Conservation (phyloP, 805 yeast species). For the Soucietia sequanensis region DNA sequence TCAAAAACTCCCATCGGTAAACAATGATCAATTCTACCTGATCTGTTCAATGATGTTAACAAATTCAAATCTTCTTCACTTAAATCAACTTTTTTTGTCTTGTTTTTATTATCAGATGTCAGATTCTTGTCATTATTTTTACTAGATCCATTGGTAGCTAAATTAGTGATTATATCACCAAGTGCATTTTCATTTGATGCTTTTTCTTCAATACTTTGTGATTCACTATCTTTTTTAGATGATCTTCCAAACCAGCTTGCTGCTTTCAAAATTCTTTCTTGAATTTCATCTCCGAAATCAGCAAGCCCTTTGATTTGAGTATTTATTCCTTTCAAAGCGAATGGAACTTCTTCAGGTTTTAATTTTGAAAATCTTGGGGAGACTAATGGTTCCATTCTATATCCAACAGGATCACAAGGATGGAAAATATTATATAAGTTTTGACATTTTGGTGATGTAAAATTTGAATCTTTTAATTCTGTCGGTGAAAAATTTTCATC, state of each 20-base stretch:
- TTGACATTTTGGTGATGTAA: slow-evolving; percentile 53
- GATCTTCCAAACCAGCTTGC: slow-evolving; percentile 30
- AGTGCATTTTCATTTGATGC: slow-evolving; percentile 35
- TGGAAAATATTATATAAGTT: slow-evolving; percentile 83
- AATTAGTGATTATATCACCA: slow-evolving; percentile 37
- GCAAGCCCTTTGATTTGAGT: slow-evolving; percentile 46
- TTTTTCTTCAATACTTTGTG: slow-evolving; percentile 11
- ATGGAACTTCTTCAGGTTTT: slow-evolving; percentile 59
- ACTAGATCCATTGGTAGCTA: slow-evolving; percentile 19
- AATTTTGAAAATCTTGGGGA: slow-evolving; percentile 45
- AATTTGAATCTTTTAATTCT: slow-evolving; percentile 9
- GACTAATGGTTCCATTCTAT: slow-evolving; percentile 84
- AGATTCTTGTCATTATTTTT: slow-evolving; percentile 15
- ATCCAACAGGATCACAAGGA: slow-evolving; percentile 89
- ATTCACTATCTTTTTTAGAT: not conserved
- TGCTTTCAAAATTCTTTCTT: slow-evolving; percentile 34
- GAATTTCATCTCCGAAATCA: slow-evolving; percentile 35
- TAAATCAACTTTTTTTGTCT: slow-evolving; percentile 24
- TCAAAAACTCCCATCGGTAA: slow-evolving; percentile 79
- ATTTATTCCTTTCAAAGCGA: slow-evolving; percentile 51
- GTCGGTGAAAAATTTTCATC: slow-evolving; percentile 19
- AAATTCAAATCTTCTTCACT: slow-evolving; percentile 25
- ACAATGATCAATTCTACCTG: slow-evolving; percentile 80
- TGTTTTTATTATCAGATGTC: slow-evolving; percentile 15
- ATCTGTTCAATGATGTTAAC: slow-evolving; percentile 54